A percentile compares a stretch with the other conserved stretches of the same genome.
These are phyloP conservation scores for Apiospora sp. DNA, from an alignment of 2,329 filamentous ascomycete genomes.

Conservation along the genomic window DNA sequence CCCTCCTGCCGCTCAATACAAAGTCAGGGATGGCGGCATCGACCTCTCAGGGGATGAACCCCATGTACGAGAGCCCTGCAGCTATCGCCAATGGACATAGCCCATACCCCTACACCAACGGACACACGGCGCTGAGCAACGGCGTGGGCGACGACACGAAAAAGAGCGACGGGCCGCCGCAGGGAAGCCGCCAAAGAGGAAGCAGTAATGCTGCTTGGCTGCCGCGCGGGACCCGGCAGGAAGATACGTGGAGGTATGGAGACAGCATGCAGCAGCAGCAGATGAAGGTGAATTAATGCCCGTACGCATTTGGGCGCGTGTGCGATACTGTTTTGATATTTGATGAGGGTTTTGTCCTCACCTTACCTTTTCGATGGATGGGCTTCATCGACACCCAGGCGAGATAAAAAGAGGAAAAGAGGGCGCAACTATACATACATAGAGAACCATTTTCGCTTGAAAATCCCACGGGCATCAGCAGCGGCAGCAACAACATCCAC, in stretches of 20 bases:
- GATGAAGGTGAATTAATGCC: conserved; percentile 23
- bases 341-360: not conserved
- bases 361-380: not conserved
- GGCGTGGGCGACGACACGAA: conserved; percentile 58
- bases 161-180: conserved; percentile 60
- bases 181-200: conserved; percentile 50
- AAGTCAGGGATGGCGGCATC: conserved; percentile 46
- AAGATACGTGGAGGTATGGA: conserved; percentile 77
- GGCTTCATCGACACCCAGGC: not conserved
- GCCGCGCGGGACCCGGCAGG: conserved; percentile 81
- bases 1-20: conserved; percentile 72
- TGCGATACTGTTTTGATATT: conserved; percentile 15
- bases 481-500: not conserved
- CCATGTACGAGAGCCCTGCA: conserved; percentile 49
- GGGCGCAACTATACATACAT: conserved; percentile 2
- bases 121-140: conserved; percentile 48
- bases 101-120: conserved; percentile 54
- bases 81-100: conserved; percentile 39
- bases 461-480: not conserved
- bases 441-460: not conserved
- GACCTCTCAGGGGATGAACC: conserved; percentile 11
- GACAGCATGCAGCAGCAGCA: conserved; percentile 44
- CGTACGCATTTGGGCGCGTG: conserved; percentile 1
- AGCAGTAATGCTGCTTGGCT: conserved; percentile 67
- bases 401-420: not conserved